phyloP scores from a whole-genome alignment of 2,329 filamentous ascomycete species.

The Ophiostoma angusticollis region DNA sequence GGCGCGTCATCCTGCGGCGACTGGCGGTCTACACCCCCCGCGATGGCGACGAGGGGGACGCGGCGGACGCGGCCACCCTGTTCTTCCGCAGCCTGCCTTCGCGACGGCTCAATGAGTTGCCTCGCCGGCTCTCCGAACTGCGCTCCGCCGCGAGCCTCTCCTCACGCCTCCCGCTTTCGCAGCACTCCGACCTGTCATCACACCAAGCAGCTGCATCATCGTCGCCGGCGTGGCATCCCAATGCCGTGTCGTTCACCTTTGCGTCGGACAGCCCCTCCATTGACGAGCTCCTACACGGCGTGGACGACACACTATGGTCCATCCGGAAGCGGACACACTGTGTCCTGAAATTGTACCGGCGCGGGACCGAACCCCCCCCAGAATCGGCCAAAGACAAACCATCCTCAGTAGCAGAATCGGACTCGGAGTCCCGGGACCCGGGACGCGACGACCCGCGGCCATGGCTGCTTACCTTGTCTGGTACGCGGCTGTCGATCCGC shows the following conservation, averaged over 20 bases:
- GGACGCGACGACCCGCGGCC: constrained; percentile 2
- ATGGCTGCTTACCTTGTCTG: constrained; percentile 17
- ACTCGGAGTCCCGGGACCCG: too few species aligned
- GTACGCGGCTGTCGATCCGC: constrained; percentile 8
- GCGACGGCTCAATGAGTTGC: too few species aligned
- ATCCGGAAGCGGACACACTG: constrained; percentile 18
- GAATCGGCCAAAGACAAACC: too few species aligned
- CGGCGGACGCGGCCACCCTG: neutral
- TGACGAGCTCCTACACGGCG: constrained; percentile 12
- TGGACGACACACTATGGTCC: constrained; percentile 17
- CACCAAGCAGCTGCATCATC: too few species aligned
- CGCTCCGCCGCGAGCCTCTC: too few species aligned
- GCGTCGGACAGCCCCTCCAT: constrained; percentile 10
- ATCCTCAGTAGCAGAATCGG: neutral
- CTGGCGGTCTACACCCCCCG: constrained; percentile 26
- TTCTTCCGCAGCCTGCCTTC: too few species aligned
- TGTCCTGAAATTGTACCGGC: constrained; percentile 15
- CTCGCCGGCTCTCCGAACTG: too few species aligned
- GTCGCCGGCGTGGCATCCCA: constrained; percentile 4
- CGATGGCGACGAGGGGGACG: constrained; percentile 1
- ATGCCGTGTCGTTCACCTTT: constrained; percentile 18
- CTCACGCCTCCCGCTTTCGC: too few species aligned
- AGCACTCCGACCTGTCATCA: neutral
- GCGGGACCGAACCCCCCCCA: neutral
- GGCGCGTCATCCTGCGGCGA: constrained; percentile 26